Base-by-base conservation (phyloP, 2,329 filamentous ascomycete genomes). In the Kalaharituber pfeilii region DNA sequence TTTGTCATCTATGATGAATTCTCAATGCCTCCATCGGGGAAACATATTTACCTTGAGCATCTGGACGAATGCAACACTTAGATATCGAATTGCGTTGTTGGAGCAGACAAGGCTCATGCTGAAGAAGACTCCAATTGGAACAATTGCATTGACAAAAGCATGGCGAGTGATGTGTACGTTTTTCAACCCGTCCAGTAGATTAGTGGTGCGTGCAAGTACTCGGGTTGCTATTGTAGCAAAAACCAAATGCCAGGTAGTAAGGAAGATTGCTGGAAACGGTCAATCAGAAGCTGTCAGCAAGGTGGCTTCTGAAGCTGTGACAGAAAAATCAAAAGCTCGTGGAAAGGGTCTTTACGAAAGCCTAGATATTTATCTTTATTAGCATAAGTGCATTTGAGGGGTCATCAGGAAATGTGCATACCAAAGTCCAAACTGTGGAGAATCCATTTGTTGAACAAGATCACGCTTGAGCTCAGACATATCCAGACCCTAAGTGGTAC, bases 401-500 rank as follows among this genome's bases (percentile, higher is more conserved):
- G 18, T 47, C 5, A 8, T 25, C 15, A 47, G 42, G 1, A 13
- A 18, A 11, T 13, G 13, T 11, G 4, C 15, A 22, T 22, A 47
- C 6, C 42, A 6, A 24, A 47, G 18, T 25, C 42, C 22, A 47
- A 22, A 50, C 15, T 28, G 5, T 28, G 25, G 6, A 96, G 77
- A 65, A 98, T 86, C 80, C 86, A 94, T 79, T 98, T 98, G 81
- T 98, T 96, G 82, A 95, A 96, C 59, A 98, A 75, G 68, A 98
- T 98, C 67, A 96, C 87, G 65, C 83, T 86, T 44, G 87, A 94
- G 66, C 86, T 94, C 69, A 95, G 76, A 56, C 81, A 74, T 67
- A 98, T 96, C 91, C 91, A 98, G 63, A 81, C 75, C 65, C 88
- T 94, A 69, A 5, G 22, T 49, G n/a, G n/a, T n/a, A n/a, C n/a